Evolutionary conservation across 352 stramenopile genomes (phyloP).

Genomic region (Phytophthora litchii): DNA sequence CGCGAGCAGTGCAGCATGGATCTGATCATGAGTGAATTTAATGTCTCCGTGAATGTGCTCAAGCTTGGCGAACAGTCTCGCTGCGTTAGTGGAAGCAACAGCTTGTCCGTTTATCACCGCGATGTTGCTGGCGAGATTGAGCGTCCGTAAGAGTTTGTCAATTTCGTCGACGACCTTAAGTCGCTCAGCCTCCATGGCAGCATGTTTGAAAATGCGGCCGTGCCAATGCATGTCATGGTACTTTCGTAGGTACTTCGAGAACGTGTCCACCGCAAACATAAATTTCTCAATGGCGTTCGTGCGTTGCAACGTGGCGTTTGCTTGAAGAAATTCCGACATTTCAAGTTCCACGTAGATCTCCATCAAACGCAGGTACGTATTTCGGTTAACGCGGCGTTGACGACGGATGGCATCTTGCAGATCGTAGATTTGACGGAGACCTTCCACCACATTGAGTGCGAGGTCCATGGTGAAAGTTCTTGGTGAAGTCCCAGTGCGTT

Average conservation of each 20-base stretch:
- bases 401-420: conserved; percentile 23
- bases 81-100: conserved; percentile 7
- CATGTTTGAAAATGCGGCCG: conserved; percentile 22
- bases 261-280: conserved; percentile 3
- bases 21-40: conserved; percentile 18
- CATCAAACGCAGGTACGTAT: conserved; percentile 22
- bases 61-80: conserved; percentile 19
- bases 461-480: conserved; percentile 1
- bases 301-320: conserved; percentile 12
- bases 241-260: conserved; percentile 22
- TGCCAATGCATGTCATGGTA: conserved; percentile 24
- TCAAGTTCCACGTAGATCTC: conserved; percentile 27
- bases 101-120: conserved; percentile 23
- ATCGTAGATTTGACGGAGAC: conserved; percentile 20
- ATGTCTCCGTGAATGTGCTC: conserved; percentile 15
- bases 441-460: conserved; percentile 2
- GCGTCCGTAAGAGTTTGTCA: conserved; percentile 36
- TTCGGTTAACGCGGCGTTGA: conserved; percentile 14
- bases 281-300: conserved; percentile 16
- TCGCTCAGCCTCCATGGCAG: conserved; percentile 34
- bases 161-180: conserved; percentile 33
- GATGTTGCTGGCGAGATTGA: conserved; percentile 25
- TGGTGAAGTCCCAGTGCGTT: neutral
- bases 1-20: conserved; percentile 13
- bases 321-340: conserved; percentile 12